A percentile compares a stretch with the other conserved stretches of the same genome.
phyloP scores from a whole-genome alignment of 371 early-diverging fungal species.

The Nematocida displodere region DNA sequence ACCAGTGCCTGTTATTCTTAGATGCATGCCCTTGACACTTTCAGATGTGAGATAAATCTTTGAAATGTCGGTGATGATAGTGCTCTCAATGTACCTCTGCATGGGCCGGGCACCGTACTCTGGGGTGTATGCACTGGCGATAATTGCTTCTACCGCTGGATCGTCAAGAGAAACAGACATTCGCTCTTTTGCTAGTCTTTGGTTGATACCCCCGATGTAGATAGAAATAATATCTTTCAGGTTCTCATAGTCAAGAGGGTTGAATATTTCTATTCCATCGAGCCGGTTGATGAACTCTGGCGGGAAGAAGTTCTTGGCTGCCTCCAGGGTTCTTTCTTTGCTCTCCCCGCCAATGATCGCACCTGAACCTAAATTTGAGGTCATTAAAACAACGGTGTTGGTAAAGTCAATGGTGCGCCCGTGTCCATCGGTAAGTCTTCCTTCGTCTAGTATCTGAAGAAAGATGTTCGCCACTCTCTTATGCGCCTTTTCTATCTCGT shows the following conservation, averaged over 20 bases:
- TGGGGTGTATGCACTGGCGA: conserved; percentile 70
- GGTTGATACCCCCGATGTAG: conserved; percentile 70
- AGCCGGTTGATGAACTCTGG: conserved; percentile 78
- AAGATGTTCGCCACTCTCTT: conserved; percentile 72
- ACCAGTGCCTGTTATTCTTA: too few species aligned
- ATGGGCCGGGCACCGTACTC: conserved; percentile 75
- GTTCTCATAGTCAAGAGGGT: conserved; percentile 68
- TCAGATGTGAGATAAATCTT: conserved; percentile 64
- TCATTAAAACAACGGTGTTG: conserved; percentile 74
- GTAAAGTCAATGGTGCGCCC: conserved; percentile 72
- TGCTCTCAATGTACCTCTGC: conserved; percentile 70
- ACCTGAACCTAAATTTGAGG: conserved; percentile 72
- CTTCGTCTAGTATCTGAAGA: conserved; percentile 79
- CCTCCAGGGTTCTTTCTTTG: conserved; percentile 67
- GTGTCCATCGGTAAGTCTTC: conserved; percentile 74
- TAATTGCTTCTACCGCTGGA: conserved; percentile 67
- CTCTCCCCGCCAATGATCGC: conserved; percentile 64
- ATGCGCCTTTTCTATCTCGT: conserved; percentile 85
- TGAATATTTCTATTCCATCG: conserved; percentile 74
- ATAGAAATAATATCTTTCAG: conserved; percentile 68
- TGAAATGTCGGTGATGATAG: conserved; percentile 71
- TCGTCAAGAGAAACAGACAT: conserved; percentile 68
- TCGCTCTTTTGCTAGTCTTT: conserved; percentile 68
- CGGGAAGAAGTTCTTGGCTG: conserved; percentile 73
- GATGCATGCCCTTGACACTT: neutral